phyloP scores from a whole-genome alignment of 192 early-diverging fungal genomes.

The Gorgonomyces haynaldii region DNA sequence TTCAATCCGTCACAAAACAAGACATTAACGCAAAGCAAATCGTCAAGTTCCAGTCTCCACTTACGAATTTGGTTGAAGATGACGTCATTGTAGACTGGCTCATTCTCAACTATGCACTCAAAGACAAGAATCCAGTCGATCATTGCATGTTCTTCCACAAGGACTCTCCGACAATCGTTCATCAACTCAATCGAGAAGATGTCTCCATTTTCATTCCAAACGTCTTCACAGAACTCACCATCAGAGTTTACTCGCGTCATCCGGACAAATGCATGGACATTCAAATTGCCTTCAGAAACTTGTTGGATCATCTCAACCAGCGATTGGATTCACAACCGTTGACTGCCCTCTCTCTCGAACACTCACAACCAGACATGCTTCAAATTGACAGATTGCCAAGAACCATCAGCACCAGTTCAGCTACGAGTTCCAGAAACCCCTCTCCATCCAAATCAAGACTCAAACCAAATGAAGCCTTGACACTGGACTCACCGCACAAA shows the following conservation, averaged over 20 bases:
- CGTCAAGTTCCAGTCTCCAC: constrained; percentile 40
- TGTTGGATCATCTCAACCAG: constrained; percentile 1
- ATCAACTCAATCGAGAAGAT: constrained; percentile 29
- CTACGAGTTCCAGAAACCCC: too few relatives aligned
- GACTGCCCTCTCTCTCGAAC: too few relatives aligned
- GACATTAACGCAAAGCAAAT: constrained; percentile 45
- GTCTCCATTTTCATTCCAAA: constrained; percentile 61
- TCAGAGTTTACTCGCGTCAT: constrained; percentile 57
- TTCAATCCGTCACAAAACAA: constrained; percentile 18
- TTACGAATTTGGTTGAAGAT: constrained; percentile 46
- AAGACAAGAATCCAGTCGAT: constrained; percentile 78
- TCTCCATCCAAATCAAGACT: too few relatives aligned
- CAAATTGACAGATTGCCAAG: too few relatives aligned
- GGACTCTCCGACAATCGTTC: constrained; percentile 26
- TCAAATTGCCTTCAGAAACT: constrained; percentile 16
- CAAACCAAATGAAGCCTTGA: too few relatives aligned
- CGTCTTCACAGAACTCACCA: constrained; percentile 54
- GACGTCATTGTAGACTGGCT: constrained; percentile 67
- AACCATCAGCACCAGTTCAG: too few relatives aligned
- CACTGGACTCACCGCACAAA: too few relatives aligned
- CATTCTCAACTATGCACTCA: constrained; percentile 76
- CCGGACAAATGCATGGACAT: constrained; percentile 21
- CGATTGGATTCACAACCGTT: neutral
- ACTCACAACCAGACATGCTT: too few relatives aligned
- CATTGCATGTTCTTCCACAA: constrained; percentile 70